phyloP scores from a whole-genome alignment of 2,329 filamentous ascomycete genomes.

The Sporothrix euskadiensis region DNA sequence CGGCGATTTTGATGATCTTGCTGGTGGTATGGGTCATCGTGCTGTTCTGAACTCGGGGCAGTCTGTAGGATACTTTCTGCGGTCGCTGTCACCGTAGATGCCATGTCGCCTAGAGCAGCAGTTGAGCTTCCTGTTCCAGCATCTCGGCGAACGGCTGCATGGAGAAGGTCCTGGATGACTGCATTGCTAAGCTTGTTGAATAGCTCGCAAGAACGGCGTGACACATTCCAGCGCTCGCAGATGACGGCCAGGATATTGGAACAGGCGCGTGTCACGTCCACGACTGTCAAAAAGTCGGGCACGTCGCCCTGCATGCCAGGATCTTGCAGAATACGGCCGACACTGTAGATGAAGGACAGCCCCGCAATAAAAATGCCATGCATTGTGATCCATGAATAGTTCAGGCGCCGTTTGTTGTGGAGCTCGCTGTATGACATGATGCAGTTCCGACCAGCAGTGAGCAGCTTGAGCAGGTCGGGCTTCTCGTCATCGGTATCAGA shows the following conservation, averaged over 20 bases:
- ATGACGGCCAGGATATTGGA: conserved; percentile 13
- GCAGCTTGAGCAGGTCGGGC: background rate
- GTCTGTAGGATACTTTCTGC: background rate
- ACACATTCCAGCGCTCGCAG: conserved; percentile 17
- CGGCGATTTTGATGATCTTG: background rate
- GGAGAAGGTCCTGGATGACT: conserved; percentile 1
- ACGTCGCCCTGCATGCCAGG: background rate
- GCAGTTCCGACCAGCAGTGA: background rate
- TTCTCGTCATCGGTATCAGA: background rate
- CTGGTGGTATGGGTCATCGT: background rate
- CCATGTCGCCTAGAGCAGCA: background rate
- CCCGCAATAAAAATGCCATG: conserved; percentile 21
- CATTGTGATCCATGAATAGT: conserved; percentile 22
- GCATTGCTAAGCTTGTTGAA: conserved; percentile 23
- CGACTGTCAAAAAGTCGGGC: background rate
- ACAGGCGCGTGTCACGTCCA: conserved; percentile 14
- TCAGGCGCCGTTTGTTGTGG: background rate
- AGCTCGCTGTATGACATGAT: conserved; percentile 21
- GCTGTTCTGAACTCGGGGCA: background rate
- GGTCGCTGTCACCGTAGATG: background rate
- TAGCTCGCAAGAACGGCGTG: conserved; percentile 11
- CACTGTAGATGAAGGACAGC: conserved; percentile 12
- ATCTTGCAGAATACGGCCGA: conserved; percentile 19
- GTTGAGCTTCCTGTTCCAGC: background rate
- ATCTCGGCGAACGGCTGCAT: background rate